These are phyloP conservation scores for Mallotus repandus DNA, from an alignment of 441 rosid species.

Conservation along the genomic window DNA sequence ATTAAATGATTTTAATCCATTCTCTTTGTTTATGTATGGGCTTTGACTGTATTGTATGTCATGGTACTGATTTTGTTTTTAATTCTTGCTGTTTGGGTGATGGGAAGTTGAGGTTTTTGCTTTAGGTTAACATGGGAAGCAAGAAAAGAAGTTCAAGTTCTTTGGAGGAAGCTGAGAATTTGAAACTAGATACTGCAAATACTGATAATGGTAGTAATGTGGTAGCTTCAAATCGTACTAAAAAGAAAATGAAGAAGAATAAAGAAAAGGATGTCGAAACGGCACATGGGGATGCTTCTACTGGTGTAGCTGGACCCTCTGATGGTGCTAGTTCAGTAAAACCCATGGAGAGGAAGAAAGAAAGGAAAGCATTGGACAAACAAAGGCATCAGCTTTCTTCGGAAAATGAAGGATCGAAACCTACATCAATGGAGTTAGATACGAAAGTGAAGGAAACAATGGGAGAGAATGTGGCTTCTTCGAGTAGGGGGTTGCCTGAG, in stretches of 20 bases:
- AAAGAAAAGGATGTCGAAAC: constrained; percentile 26
- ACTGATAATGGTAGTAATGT: constrained; percentile 16
- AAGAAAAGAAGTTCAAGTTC: constrained; percentile 52
- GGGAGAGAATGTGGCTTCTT: constrained; percentile 31
- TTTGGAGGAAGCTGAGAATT: constrained; percentile 32
- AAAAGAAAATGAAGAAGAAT: constrained; percentile 47
- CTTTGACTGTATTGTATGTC: no score
- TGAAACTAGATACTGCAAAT: constrained; percentile 20
- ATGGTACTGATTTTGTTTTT: no score
- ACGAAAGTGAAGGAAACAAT: constrained; percentile 26
- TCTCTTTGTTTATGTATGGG: no score
- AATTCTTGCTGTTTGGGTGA: background rate
- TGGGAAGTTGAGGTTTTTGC: background rate
- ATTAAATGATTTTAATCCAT: no score
- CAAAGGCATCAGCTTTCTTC: constrained; percentile 44
- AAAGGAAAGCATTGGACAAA: constrained; percentile 69
- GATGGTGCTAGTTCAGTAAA: constrained; percentile 37
- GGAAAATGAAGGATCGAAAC: constrained; percentile 28
- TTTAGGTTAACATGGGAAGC: constrained; percentile 44
- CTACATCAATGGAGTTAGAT: constrained; percentile 22
- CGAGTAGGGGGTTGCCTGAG: constrained; percentile 46
- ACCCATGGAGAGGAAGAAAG: constrained; percentile 82
- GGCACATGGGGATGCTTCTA: constrained; percentile 21
- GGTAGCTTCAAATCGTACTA: constrained; percentile 25
- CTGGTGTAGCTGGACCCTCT: constrained; percentile 19